phyloP scores from a whole-genome alignment of 176 grass and related monocot genomes.

The Paspalum notatum region DNA sequence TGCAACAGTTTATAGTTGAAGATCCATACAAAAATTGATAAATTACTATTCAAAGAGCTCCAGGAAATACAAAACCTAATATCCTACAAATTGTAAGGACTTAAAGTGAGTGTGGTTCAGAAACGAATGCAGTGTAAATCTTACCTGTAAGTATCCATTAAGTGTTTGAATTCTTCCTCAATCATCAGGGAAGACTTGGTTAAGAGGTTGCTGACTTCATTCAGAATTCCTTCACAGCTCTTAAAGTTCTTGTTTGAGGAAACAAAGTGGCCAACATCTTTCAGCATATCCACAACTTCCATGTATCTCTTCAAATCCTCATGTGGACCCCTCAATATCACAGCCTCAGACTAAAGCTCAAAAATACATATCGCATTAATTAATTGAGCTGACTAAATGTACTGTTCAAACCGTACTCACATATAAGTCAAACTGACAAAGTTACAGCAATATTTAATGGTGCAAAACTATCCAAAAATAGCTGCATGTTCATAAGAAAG shows the following conservation, averaged over 20 bases:
- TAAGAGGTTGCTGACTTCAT: conserved; percentile 52
- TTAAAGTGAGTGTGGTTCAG: conserved; percentile 3
- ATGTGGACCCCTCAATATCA: conserved; percentile 66
- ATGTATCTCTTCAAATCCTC: conserved; percentile 72
- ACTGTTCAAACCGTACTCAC: not conserved
- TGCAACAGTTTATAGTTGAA: conserved; percentile 5
- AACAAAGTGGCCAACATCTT: conserved; percentile 58
- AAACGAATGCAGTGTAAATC: conserved; percentile 15
- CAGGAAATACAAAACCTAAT: not conserved
- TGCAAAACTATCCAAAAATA: conserved; percentile 8
- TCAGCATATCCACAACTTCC: conserved; percentile 67
- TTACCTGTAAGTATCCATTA: conserved; percentile 70
- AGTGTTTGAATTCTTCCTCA: conserved; percentile 73
- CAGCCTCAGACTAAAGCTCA: conserved; percentile 64
- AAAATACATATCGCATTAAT: not conserved
- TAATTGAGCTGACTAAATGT: not conserved
- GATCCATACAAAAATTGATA: not conserved
- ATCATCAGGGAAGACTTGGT: conserved; percentile 61
- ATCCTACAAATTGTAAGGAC: not conserved
- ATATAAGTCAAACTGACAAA: not conserved
- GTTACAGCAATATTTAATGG: not conserved
- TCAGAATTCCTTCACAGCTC: conserved; percentile 54
- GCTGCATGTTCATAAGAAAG: conserved; percentile 3
- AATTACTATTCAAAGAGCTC: not conserved
- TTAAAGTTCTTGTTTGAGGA: conserved; percentile 54